Evolutionary conservation across 2,329 filamentous ascomycete genomes (phyloP).

Genomic region (Trichoderma afroharzianum): DNA sequence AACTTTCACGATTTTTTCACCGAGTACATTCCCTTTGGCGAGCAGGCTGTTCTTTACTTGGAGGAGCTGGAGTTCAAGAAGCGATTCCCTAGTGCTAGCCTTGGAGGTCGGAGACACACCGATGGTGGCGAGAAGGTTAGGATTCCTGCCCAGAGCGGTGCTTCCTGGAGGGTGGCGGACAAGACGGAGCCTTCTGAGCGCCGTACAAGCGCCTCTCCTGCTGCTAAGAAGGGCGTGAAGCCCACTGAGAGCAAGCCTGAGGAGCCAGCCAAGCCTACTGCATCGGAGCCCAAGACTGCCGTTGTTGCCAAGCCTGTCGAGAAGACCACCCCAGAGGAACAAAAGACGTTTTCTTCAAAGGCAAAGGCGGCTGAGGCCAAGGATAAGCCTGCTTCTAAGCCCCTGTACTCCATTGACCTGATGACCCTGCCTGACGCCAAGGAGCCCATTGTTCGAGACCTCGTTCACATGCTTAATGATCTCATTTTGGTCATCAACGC

Average conservation of each 20-base stretch:
- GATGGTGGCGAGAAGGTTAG: slow-evolving; percentile 69
- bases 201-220: slow-evolving; percentile 56
- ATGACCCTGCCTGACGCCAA: slow-evolving; percentile 70
- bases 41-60: slow-evolving; percentile 90
- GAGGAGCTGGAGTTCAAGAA: slow-evolving; percentile 92
- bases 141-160: slow-evolving; percentile 80
- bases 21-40: slow-evolving; percentile 90
- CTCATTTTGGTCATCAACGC: slow-evolving; percentile 91
- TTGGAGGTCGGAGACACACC: slow-evolving; percentile 43
- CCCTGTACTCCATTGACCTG: slow-evolving; percentile 71
- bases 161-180: slow-evolving; percentile 74
- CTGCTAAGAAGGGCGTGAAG: slow-evolving; percentile 27
- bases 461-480: slow-evolving; percentile 94
- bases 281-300: slow-evolving; percentile 16
- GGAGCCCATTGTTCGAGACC: slow-evolving; percentile 85
- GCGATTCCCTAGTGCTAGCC: slow-evolving; percentile 60
- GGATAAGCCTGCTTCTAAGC: slow-evolving; percentile 61
- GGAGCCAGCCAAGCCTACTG: slow-evolving; percentile 15
- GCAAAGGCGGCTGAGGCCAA: slow-evolving; percentile 58
- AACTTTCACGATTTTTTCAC: slow-evolving; percentile 99
- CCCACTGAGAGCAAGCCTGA: slow-evolving; percentile 24
- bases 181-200: slow-evolving; percentile 53
- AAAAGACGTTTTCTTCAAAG: slow-evolving; percentile 25
- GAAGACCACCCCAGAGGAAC: slow-evolving; percentile 21
- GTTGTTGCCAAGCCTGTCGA: slow-evolving; percentile 27